Base-by-base conservation (phyloP, 169 alveolate genomes). In the Plasmodium sp. region DNA sequence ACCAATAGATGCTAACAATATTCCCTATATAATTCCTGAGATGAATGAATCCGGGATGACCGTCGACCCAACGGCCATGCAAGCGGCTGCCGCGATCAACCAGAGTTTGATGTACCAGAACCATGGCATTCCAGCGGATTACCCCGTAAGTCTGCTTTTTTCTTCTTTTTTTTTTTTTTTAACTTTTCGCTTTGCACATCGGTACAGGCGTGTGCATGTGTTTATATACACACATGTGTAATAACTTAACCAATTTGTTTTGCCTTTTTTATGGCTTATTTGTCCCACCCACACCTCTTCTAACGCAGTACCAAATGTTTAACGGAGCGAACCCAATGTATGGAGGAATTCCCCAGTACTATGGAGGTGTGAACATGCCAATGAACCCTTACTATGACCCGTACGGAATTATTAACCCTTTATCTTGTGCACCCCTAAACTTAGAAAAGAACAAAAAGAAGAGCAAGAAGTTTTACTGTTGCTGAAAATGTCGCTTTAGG, bases 331-430 rank as follows among this genome's bases (percentile, higher is more conserved):
- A 80, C 58, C 16, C 91, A 62, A 90, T 90, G 91, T 90, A 90
- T 54, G 85, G 85, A 39, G 94, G 94, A 62, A 80, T 90, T 16
- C 90, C 94, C 72, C 94, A 90, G 43, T 90, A 90, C 41, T 90
- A 90, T 45, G 94, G 94, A 45, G 94, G 91, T 41, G 73, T 90
- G 84, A 79, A 90, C 54, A 43, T 90, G 71, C 90, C 94, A 43
- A 90, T 90, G 94, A 90, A 79, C 74, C 94, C 94, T 7, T 90
- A 90, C 58, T 80, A 90, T 90, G 94, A 90, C 58, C 94, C 94
- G 34, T 90, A 90, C 54, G 94, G 94, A 58, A 80, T 90, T 74
- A 90, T 90, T 79, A 90, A 90, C 71, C 94, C 94, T 22, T 67
- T 90, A 90, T 56, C 94, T n/a, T 90, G 94, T n/a, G 81, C 90